Evolutionary conservation across 2,329 filamentous ascomycete species (phyloP), one percentile per base, ranked within the genome.

Genomic region (Colletotrichum sp.): DNA sequence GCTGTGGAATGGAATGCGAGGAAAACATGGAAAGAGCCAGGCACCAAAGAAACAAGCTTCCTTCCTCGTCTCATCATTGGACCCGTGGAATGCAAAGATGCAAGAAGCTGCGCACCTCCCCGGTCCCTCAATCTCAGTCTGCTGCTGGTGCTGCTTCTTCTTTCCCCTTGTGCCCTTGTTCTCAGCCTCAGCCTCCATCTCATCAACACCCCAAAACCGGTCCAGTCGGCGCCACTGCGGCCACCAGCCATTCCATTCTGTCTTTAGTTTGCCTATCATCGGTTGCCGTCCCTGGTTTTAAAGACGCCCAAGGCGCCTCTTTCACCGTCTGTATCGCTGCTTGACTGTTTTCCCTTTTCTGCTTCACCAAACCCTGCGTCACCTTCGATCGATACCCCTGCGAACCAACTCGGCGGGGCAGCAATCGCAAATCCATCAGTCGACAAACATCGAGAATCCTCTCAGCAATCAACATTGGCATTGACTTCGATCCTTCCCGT

Each of bases 21-120:
- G 49, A 5, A 67, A 67, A 52, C 63, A 66, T 36, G 32, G 26
- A 24, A 30, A 26, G n/a, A 12, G 28, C 30, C 32, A 36, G 30
- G 18, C 36, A 39, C 12, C n/a, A 12, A 49, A 49, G 28, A 66
- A 66, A 75, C 39, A 75, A 72, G 72, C 68, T 75, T 72, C 62
- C n/a, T 55, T 60, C 63, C n/a, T 69, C 21, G 30, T 52, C 26
- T 32, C 28, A 10, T 69, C 65, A 52, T 21, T 52, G 44, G 44
- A 52, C 44, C n/a, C 10, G 44, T 52, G 44, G 44, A 52, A 52
- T 52, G 44, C 12, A 6, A 52, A 21, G 10, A 52, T 21, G 44
- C 44, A 52, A 52, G n/a, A 52, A 52, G 1, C n/a, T 52, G 44
- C 39, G 6, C 30, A 63, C 30, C 59, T 62, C 5, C 18, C 26